A percentile compares a stretch with the other conserved stretches of the same genome.
Evolutionary conservation across 305 asterid species (phyloP).

Genomic region (Plantago lanceolata): DNA sequence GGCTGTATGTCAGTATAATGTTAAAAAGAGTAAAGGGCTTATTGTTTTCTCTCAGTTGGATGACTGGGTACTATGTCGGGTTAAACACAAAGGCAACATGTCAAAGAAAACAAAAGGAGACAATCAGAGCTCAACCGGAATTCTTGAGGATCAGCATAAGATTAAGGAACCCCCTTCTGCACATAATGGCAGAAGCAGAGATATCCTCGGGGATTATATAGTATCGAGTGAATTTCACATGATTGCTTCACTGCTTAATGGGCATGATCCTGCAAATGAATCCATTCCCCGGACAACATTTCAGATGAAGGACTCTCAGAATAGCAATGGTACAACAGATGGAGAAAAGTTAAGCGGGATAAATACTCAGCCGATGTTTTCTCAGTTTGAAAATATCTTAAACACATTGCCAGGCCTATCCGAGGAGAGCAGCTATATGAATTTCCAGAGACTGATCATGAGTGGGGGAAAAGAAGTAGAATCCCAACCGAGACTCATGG

Average conservation of each 20-base stretch:
- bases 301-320: not conserved
- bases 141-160: slow-evolving; percentile 6
- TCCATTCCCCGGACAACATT: not conserved
- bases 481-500: slow-evolving; percentile 1
- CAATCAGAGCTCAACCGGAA: not conserved
- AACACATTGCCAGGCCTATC: not conserved
- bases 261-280: slow-evolving; percentile 1
- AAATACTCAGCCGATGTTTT: not conserved
- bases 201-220: not conserved
- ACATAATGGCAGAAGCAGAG: slow-evolving; percentile 2
- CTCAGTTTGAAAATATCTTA: not conserved
- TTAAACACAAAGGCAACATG: slow-evolving; percentile 10
- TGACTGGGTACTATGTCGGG: slow-evolving; percentile 13
- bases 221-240: slow-evolving; percentile 8
- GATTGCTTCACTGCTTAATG: slow-evolving; percentile 6
- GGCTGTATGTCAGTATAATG: too few species aligned
- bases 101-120: slow-evolving; percentile 12
- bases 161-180: slow-evolving; percentile 1
- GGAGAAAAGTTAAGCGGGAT: not conserved
- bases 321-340: not conserved
- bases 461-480: not conserved
- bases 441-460: not conserved
- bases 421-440: not conserved
- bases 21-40: not conserved
- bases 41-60: slow-evolving; percentile 8